Evolutionary conservation across 441 rosid species (phyloP).

Genomic region (Sinapis alba): DNA sequence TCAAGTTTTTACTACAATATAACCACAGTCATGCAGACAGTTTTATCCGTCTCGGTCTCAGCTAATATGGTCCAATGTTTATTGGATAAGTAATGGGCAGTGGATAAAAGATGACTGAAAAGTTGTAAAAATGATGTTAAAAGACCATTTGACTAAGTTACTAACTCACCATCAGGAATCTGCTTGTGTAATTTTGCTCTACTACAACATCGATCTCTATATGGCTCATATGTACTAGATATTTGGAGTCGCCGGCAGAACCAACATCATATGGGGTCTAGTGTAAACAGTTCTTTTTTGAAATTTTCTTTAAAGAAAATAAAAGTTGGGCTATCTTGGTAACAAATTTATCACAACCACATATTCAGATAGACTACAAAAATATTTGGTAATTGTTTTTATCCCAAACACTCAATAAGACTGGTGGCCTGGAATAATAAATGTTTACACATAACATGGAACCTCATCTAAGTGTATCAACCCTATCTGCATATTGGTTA

Average conservation of each 20-base stretch:
- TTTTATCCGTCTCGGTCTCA: background rate
- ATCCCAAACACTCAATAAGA: constrained; percentile 1
- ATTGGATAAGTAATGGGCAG: background rate
- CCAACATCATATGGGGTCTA: constrained; percentile 5
- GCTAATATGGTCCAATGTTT: background rate
- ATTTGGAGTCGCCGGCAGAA: background rate
- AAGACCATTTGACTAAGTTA: background rate
- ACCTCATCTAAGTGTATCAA: background rate
- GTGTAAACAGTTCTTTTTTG: background rate
- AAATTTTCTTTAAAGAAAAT: background rate
- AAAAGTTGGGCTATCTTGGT: background rate
- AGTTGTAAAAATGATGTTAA: background rate
- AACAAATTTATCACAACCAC: constrained; percentile 3
- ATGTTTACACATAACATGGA: constrained; percentile 10
- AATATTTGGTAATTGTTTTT: background rate
- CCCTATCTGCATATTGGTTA: constrained; percentile 18
- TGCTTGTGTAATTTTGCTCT: background rate
- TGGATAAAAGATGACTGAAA: background rate
- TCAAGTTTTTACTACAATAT: background rate
- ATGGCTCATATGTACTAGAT: background rate
- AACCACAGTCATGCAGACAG: background rate
- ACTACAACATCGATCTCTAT: background rate
- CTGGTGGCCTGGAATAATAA: constrained; percentile 13
- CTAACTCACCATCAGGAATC: background rate
- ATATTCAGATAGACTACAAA: background rate